A percentile compares a stretch with the other conserved stretches of the same genome.
Evolutionary conservation across 2,329 filamentous ascomycete genomes (phyloP).

Genomic region (Colletotrichum lini): DNA sequence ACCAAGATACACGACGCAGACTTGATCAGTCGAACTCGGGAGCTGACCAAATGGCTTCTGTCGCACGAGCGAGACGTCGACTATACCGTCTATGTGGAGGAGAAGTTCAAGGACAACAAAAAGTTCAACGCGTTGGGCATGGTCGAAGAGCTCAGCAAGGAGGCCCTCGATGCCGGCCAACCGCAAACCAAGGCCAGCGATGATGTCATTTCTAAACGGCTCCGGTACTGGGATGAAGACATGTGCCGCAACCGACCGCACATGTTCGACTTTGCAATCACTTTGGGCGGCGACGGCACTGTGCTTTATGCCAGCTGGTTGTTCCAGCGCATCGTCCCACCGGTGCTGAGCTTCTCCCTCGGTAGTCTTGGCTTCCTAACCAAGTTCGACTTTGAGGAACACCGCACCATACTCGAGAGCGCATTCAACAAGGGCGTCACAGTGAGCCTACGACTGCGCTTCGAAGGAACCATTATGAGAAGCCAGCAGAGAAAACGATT

Average conservation of each 20-base stretch:
- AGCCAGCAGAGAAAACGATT: slow-evolving; percentile 66
- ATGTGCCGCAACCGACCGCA: slow-evolving; percentile 86
- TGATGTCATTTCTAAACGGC: slow-evolving; percentile 61
- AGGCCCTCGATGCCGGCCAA: slow-evolving; percentile 56
- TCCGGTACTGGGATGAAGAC: slow-evolving; percentile 87
- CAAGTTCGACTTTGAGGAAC: slow-evolving; percentile 92
- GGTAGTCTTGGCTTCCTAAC: slow-evolving; percentile 96
- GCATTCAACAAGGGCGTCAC: slow-evolving; percentile 89
- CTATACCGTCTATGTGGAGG: slow-evolving; percentile 89
- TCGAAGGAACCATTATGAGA: slow-evolving; percentile 95
- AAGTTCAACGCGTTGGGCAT: slow-evolving; percentile 82
- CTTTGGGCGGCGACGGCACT: slow-evolving; percentile 95
- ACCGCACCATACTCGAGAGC: slow-evolving; percentile 76
- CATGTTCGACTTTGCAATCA: slow-evolving; percentile 93
- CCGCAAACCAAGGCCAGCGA: slow-evolving; percentile 52
- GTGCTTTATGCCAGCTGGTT: slow-evolving; percentile 97
- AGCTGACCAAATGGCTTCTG: slow-evolving; percentile 86
- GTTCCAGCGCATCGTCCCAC: slow-evolving; percentile 95
- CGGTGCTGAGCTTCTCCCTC: slow-evolving; percentile 90
- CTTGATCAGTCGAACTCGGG: slow-evolving; percentile 82
- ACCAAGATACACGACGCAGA: slow-evolving; percentile 93
- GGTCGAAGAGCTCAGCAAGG: slow-evolving; percentile 69
- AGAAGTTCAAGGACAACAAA: slow-evolving; percentile 78
- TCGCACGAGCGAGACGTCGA: slow-evolving; percentile 74
- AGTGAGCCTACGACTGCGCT: slow-evolving; percentile 87